phyloP scores from a whole-genome alignment of 352 stramenopile species.

The Phytophthora boehmeriae region DNA sequence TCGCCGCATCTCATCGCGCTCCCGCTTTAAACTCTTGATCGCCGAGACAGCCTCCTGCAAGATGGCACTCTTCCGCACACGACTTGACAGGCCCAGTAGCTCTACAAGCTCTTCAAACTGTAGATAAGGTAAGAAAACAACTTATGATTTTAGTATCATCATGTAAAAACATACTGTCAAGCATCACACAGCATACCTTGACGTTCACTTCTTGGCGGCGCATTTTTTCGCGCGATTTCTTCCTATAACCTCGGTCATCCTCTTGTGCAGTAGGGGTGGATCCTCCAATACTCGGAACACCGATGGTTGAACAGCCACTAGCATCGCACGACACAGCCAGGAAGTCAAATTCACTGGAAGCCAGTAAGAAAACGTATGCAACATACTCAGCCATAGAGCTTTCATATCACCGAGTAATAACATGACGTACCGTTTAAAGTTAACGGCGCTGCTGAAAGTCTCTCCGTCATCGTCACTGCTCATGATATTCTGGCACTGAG shows the following conservation, averaged over 20 bases:
- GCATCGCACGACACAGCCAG: constrained; percentile 51
- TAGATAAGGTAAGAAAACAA: neutral
- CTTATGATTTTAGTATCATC: too few species aligned
- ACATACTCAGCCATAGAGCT: constrained; percentile 24
- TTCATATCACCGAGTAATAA: constrained; percentile 5
- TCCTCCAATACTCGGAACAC: constrained; percentile 16
- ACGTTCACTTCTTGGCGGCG: constrained; percentile 81
- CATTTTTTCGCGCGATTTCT: constrained; percentile 84
- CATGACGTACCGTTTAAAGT: constrained; percentile 49
- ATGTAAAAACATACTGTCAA: too few species aligned
- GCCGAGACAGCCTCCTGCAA: constrained; percentile 69
- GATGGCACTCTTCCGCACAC: constrained; percentile 77
- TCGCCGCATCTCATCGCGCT: constrained; percentile 63
- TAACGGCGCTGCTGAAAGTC: constrained; percentile 15
- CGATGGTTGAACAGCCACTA: constrained; percentile 60
- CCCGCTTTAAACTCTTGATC: constrained; percentile 67
- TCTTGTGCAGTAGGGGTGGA: constrained; percentile 35
- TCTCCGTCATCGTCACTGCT: constrained; percentile 37
- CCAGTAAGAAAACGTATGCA: constrained; percentile 34
- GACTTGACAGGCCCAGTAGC: constrained; percentile 71
- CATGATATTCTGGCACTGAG: constrained; percentile 48
- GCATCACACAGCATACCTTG: constrained; percentile 43
- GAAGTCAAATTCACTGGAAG: constrained; percentile 35
- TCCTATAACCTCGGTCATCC: constrained; percentile 67
- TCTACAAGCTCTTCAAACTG: constrained; percentile 80